Evolutionary conservation across 2,329 filamentous ascomycete genomes (phyloP).

Genomic region (Colletotrichum simmondsii): DNA sequence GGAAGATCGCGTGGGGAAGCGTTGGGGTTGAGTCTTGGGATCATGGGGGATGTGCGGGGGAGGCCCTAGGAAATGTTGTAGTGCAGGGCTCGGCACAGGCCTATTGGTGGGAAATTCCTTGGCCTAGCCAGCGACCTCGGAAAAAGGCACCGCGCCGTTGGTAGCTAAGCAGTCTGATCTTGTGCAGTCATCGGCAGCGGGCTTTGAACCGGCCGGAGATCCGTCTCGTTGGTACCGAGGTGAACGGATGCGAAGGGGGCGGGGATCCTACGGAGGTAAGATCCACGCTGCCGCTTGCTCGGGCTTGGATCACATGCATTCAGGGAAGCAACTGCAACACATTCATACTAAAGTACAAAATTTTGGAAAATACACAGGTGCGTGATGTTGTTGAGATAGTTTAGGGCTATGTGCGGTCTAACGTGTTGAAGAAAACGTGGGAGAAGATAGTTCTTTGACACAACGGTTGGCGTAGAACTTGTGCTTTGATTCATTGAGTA

Average conservation of each 20-base stretch:
- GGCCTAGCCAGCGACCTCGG: slow-evolving; percentile 5
- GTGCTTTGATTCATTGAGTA: too few relatives aligned
- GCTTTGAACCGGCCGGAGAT: neutral
- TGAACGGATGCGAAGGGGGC: neutral
- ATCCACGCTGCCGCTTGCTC: neutral
- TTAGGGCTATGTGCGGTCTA: too few relatives aligned
- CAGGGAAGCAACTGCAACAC: too few relatives aligned
- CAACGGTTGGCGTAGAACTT: too few relatives aligned
- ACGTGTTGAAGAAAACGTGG: too few relatives aligned
- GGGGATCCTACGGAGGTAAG: slow-evolving; percentile 47
- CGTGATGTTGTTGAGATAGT: too few relatives aligned
- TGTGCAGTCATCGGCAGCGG: neutral
- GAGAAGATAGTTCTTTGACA: too few relatives aligned
- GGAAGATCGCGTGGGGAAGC: slow-evolving; percentile 27
- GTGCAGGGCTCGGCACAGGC: slow-evolving; percentile 19
- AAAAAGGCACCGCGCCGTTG: slow-evolving; percentile 21
- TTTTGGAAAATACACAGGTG: too few relatives aligned
- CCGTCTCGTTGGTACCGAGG: neutral
- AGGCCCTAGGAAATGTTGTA: slow-evolving; percentile 18
- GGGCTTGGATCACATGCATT: too few relatives aligned
- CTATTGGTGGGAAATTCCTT: slow-evolving; percentile 28
- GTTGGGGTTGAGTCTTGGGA: neutral
- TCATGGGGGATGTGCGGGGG: slow-evolving; percentile 20
- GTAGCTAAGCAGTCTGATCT: neutral
- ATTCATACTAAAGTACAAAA: too few relatives aligned